Evolutionary conservation across 495 filamentous ascomycete species (phyloP).

Genomic region (Penicillium fimorum): DNA sequence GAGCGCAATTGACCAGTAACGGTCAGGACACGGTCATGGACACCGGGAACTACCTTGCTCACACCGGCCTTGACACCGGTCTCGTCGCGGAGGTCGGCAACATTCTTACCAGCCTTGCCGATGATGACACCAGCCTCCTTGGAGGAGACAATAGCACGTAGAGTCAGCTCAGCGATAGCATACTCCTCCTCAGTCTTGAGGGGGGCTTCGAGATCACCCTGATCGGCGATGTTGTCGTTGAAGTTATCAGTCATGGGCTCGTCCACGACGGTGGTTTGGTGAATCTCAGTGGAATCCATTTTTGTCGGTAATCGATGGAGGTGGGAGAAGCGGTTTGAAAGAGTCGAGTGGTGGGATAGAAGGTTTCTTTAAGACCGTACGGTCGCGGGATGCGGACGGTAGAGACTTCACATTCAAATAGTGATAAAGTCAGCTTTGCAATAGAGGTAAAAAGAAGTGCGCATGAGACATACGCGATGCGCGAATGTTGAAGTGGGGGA

Average conservation of each 20-base stretch:
- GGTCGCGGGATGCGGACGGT: constrained; percentile 10
- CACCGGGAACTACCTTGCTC: constrained; percentile 95
- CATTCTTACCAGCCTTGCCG: constrained; percentile 97
- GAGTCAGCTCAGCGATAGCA: constrained; percentile 81
- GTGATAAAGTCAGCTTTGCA: constrained; percentile 5
- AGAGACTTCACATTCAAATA: constrained; percentile 8
- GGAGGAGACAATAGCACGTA: constrained; percentile 95
- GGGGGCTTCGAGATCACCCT: constrained; percentile 65
- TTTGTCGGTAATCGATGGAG: constrained; percentile 10
- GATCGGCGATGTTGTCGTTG: constrained; percentile 48
- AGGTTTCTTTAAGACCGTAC: constrained; percentile 18
- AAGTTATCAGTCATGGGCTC: constrained; percentile 51
- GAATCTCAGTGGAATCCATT: constrained; percentile 51
- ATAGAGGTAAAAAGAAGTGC: neutral
- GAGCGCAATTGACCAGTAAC: constrained; percentile 85
- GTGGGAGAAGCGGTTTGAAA: constrained; percentile 8
- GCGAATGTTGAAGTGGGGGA: neutral
- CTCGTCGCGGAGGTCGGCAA: constrained; percentile 93
- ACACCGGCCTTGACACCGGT: constrained; percentile 97
- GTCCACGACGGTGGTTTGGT: constrained; percentile 42
- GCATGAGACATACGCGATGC: neutral
- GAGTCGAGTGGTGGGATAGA: constrained; percentile 10
- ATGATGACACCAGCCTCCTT: constrained; percentile 99
- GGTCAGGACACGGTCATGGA: constrained; percentile 94
- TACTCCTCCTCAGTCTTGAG: constrained; percentile 96